Conservation (phyloP, 83 land plant species). For the Picea engelmannii region DNA sequence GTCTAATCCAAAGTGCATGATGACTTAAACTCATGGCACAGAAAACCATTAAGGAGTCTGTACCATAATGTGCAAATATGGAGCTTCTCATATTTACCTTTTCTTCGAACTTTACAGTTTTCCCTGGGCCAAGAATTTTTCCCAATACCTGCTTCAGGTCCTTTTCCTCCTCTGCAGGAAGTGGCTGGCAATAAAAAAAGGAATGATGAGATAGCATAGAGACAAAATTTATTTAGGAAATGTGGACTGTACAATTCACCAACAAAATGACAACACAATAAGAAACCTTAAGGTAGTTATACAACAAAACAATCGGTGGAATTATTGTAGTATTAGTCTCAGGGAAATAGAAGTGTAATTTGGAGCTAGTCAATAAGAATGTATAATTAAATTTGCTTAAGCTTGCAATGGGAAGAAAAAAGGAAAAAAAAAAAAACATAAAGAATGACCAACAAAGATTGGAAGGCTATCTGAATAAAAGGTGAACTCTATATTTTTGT, state of each 20-base stretch:
- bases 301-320: background rate
- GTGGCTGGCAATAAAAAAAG: conserved; percentile 37
- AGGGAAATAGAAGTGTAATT: background rate
- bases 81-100: conserved; percentile 40
- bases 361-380: too few relatives aligned
- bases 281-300: background rate
- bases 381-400: too few relatives aligned
- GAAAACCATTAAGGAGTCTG: background rate
- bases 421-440: too few relatives aligned
- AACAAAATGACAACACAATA: background rate
- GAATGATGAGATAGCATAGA: conserved; percentile 4
- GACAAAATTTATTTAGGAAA: background rate
- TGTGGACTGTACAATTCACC: background rate
- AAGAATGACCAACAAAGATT: too few relatives aligned
- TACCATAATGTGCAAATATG: background rate
- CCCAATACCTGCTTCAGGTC: conserved; percentile 57
- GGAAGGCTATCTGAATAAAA: too few relatives aligned
- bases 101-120: conserved; percentile 61
- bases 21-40: background rate
- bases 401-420: too few relatives aligned
- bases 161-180: conserved; percentile 69
- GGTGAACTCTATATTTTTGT: too few relatives aligned
- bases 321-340: background rate
- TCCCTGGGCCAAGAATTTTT: conserved; percentile 59
- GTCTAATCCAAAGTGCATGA: background rate